Evolutionary conservation across 73 alveolate genomes (phyloP).

Genomic region (Paramecium pentaurelia): DNA sequence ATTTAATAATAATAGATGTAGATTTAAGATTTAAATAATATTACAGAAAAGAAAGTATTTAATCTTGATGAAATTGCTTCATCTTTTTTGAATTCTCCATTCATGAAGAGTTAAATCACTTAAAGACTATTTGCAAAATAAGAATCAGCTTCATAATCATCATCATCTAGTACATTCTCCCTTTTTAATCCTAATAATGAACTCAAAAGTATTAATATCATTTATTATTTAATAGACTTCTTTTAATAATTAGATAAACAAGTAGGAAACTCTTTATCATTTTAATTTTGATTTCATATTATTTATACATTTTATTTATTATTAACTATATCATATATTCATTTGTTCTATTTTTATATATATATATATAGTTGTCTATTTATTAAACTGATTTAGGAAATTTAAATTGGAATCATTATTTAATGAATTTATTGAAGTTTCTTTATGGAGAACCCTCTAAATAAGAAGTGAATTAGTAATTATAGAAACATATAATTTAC

Average conservation of each 20-base stretch:
- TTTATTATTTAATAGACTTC: neutral
- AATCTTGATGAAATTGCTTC: conserved; percentile 16
- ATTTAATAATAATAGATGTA: neutral
- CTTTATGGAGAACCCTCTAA: neutral
- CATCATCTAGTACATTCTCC: conserved; percentile 19
- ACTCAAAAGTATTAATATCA: neutral
- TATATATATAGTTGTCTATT: neutral
- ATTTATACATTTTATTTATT: neutral
- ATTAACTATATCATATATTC: neutral
- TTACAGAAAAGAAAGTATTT: neutral
- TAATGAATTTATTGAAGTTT: neutral
- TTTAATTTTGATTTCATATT: conserved; percentile 8
- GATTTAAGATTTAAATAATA: neutral
- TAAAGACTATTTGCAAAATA: neutral
- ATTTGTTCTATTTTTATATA: neutral
- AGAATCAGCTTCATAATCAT: neutral
- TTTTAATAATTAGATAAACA: neutral
- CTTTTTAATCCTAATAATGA: conserved; percentile 5
- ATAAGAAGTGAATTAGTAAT: neutral
- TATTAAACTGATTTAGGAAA: neutral
- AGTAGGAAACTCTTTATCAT: neutral
- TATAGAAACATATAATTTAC: neutral
- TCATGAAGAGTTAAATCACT: neutral
- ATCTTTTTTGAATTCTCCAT: neutral
- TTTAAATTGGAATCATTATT: neutral